Evolutionary conservation across 2,329 filamentous ascomycete species (phyloP).

Genomic region (Talaromyces rugulosus): DNA sequence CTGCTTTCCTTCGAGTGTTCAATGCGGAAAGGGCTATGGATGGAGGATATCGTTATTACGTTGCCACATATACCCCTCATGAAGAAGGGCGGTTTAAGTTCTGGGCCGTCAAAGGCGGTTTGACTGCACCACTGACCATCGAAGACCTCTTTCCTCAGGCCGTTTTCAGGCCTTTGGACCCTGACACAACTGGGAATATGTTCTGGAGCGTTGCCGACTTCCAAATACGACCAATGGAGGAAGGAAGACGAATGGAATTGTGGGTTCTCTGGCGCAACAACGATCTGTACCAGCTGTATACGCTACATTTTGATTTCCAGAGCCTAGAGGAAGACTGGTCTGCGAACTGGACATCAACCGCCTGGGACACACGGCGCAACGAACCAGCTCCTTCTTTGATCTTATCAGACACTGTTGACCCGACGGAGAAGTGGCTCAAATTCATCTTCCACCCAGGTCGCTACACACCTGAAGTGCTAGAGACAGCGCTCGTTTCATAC

Average conservation of each 20-base stretch:
- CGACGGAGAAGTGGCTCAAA: constrained; percentile 79
- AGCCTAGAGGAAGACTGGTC: constrained; percentile 61
- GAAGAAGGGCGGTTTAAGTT: constrained; percentile 91
- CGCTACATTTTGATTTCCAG: constrained; percentile 66
- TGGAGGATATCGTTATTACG: constrained; percentile 51
- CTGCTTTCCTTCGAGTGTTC: constrained; percentile 70
- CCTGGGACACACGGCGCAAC: constrained; percentile 54
- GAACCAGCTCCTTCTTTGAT: constrained; percentile 56
- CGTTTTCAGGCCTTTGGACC: constrained; percentile 62
- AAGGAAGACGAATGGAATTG: constrained; percentile 56
- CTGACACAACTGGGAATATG: constrained; percentile 60
- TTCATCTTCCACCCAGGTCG: constrained; percentile 78
- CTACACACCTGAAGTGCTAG: constrained; percentile 74
- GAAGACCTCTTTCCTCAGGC: constrained; percentile 66
- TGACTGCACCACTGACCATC: constrained; percentile 55
- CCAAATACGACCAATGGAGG: constrained; percentile 52
- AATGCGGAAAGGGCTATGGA: constrained; percentile 49
- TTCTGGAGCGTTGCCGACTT: constrained; percentile 81
- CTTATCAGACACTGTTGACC: constrained; percentile 62
- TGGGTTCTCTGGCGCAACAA: constrained; percentile 87
- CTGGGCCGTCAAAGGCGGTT: constrained; percentile 69
- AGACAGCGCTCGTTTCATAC: constrained; percentile 79
- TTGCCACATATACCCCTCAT: constrained; percentile 83
- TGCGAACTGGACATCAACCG: constrained; percentile 66
- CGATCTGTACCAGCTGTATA: constrained; percentile 69